Conservation (phyloP, 2,329 filamentous ascomycete species). For the Claviceps quebecensis region DNA sequence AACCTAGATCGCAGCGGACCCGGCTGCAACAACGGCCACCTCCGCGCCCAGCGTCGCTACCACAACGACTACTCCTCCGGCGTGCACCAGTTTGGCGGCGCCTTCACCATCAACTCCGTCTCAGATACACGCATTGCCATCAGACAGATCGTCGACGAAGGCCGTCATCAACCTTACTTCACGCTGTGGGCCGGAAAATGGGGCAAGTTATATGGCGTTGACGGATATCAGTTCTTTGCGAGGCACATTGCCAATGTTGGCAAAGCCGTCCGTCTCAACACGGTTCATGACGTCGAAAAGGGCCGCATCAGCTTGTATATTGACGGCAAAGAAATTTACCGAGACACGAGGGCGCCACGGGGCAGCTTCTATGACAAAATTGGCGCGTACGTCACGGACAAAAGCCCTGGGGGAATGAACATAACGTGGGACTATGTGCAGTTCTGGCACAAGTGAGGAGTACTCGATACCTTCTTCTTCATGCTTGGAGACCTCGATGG, state of each 20-base stretch:
- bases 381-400: slow-evolving; percentile 13
- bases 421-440: slow-evolving; percentile 11
- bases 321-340: slow-evolving; percentile 10
- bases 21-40: slow-evolving; percentile 12
- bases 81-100: slow-evolving; percentile 12
- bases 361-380: slow-evolving; percentile 15
- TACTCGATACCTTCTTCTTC: not conserved
- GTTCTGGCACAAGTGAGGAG: slow-evolving; percentile 8
- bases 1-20: slow-evolving; percentile 9
- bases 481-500: not conserved
- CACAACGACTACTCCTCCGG: slow-evolving; percentile 10
- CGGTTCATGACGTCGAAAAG: slow-evolving; percentile 10
- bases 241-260: slow-evolving; percentile 9
- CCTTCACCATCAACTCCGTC: slow-evolving; percentile 12
- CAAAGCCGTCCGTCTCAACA: slow-evolving; percentile 11
- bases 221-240: slow-evolving; percentile 11
- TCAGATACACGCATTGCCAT: slow-evolving; percentile 11
- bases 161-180: slow-evolving; percentile 9
- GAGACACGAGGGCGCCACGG: slow-evolving; percentile 9
- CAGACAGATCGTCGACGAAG: slow-evolving; percentile 14
- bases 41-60: slow-evolving; percentile 12
- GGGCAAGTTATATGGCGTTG: slow-evolving; percentile 11
- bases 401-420: slow-evolving; percentile 9
- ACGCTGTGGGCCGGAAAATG: slow-evolving; percentile 10
- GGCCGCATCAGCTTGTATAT: slow-evolving; percentile 12